Conservation (phyloP, 2,329 filamentous ascomycete genomes). For the Calycina herbarum region DNA sequence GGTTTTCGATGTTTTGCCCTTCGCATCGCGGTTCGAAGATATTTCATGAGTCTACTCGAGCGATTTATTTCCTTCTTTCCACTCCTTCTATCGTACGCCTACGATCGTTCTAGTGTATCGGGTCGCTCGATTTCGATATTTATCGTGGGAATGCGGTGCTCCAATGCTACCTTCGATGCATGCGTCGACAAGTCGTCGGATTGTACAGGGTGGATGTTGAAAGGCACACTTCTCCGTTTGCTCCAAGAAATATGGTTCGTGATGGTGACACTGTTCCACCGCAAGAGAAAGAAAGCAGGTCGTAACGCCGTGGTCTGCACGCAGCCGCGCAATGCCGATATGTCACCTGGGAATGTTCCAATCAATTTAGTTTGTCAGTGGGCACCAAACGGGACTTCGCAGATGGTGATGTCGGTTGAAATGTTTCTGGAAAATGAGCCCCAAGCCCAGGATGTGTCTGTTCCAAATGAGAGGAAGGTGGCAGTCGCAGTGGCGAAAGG, state of each 20-base stretch:
- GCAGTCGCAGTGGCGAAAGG: slow-evolving; percentile 21
- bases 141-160: slow-evolving; percentile 22
- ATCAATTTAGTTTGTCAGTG: slow-evolving; percentile 20
- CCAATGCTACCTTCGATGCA: slow-evolving; percentile 27
- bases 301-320: slow-evolving; percentile 33
- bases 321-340: slow-evolving; percentile 32
- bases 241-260: slow-evolving; percentile 20
- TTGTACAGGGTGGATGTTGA: slow-evolving; percentile 25
- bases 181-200: slow-evolving; percentile 24
- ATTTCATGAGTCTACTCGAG: slow-evolving; percentile 59
- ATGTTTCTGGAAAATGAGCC: slow-evolving; percentile 35
- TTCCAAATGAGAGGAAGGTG: slow-evolving; percentile 23
- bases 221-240: slow-evolving; percentile 24
- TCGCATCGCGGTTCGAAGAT: slow-evolving; percentile 39
- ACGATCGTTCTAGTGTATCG: not conserved
- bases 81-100: not conserved
- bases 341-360: slow-evolving; percentile 27
- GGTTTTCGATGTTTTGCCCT: slow-evolving; percentile 38
- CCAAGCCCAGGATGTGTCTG: slow-evolving; percentile 27
- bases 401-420: slow-evolving; percentile 30
- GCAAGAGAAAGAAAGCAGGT: slow-evolving; percentile 29
- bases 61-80: slow-evolving; percentile 17
- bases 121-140: slow-evolving; percentile 5
- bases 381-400: slow-evolving; percentile 30
- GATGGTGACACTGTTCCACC: slow-evolving; percentile 21